These are phyloP conservation scores for Phytophthora aleatoria DNA, from an alignment of 352 stramenopile genomes.

Conservation along the genomic window DNA sequence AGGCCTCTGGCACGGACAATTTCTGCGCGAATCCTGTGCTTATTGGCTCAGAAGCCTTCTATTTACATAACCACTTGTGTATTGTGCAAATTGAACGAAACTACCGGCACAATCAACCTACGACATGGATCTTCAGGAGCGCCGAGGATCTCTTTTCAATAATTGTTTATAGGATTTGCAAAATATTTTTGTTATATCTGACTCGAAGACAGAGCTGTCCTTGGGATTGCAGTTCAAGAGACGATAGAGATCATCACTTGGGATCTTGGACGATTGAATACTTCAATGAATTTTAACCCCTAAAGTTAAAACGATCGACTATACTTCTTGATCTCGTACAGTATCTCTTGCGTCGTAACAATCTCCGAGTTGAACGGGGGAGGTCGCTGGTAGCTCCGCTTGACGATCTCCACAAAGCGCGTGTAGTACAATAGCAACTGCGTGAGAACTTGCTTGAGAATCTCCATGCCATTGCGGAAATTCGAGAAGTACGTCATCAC, in stretches of 20 bases:
- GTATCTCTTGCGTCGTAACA: constrained; percentile 95
- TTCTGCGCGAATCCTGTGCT: no score
- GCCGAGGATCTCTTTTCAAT: no score
- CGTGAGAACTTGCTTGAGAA: constrained; percentile 98
- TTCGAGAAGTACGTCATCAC: constrained; percentile 98
- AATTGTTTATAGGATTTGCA: no score
- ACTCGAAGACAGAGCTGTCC: no score
- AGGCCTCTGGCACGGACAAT: no score
- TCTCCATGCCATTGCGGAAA: constrained; percentile 99
- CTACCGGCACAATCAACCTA: no score
- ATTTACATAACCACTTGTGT: no score
- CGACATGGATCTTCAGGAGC: no score
- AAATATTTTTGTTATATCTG: no score
- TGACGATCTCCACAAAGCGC: constrained; percentile 97
- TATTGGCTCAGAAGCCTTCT: no score
- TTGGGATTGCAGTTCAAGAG: no score
- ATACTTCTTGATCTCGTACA: constrained; percentile 99
- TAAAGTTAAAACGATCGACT: constrained; percentile 88
- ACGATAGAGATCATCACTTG: not conserved
- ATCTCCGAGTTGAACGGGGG: constrained; percentile 93
- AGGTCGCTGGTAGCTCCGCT: constrained; percentile 87
- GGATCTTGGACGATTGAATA: constrained; percentile 20
- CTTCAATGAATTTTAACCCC: constrained; percentile 13
- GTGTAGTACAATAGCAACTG: constrained; percentile 99
- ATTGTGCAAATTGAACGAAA: no score